Evolutionary conservation across 495 filamentous ascomycete genomes (phyloP), one percentile per base, ranked within the genome.

Genomic region (Chaetomium cochliodes): DNA sequence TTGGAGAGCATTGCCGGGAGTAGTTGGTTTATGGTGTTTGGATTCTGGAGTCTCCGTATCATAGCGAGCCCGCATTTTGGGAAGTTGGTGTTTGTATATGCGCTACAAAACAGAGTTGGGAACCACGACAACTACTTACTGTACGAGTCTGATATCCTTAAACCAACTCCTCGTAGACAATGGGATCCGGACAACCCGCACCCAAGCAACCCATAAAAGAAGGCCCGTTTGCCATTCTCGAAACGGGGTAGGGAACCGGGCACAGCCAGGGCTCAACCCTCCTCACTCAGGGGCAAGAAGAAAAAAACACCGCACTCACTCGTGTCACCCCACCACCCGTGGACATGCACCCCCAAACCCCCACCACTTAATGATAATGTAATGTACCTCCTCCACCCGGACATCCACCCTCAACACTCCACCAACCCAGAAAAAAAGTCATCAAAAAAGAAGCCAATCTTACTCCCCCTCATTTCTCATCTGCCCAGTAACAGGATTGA

Each of bases 401-500:
- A 4, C 46, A 18, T 50, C 46, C 18, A 20, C 46, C 46, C 20
- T 23, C 3, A 20, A 49, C 8, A 18, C 51, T n/a, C 51, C 52
- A 33, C 52, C 52, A 55, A 2, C 18, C 46, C 39, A 41, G 18
- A 18, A 15, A 49, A 49, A 20, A 22, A 22, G 2, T 26, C 22
- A 26, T 5, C 50, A 52, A 7, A 22, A 25, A 52, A n/a, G 28
- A 52, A n/a, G 28, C 33, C 8, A 52, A 15, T 52, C 11, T 26
- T 33, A 57, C 13, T 22, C 52, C 23, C 46, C 61, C 61, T 55
- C 41, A 42, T 26, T n/a, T n/a, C 11, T 20, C 13, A 62, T 46
- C 28, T 67, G 60, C 65, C 65, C 65, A 67, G 50, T 67, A 67
- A 67, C 65, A 67, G 65, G 65, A 67, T 67, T 67, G 65, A 67